Evolutionary conservation across 208 protist genomes (phyloP).

Genomic region (Phytomonas francai): DNA sequence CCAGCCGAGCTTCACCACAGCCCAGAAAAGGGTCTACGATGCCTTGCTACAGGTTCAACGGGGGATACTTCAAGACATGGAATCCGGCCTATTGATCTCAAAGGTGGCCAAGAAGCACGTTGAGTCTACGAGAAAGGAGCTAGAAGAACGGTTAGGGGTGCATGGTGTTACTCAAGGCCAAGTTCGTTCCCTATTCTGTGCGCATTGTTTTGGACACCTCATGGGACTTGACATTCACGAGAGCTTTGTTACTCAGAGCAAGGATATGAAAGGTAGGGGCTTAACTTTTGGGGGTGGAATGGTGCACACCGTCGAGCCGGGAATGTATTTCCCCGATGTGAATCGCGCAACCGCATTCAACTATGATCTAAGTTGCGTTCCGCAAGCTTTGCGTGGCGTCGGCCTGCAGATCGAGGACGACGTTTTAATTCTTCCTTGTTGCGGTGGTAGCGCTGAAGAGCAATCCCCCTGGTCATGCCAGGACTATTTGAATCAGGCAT

Average conservation of each 20-base stretch:
- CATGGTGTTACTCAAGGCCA: not conserved
- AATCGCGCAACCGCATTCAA: slow-evolving; percentile 12
- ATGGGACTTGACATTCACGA: slow-evolving; percentile 62
- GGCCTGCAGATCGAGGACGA: slow-evolving; percentile 58
- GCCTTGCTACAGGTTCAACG: slow-evolving; percentile 36
- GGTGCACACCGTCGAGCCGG: slow-evolving; percentile 66
- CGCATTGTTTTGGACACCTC: slow-evolving; percentile 46
- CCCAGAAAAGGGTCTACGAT: slow-evolving; percentile 20
- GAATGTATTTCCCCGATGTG: slow-evolving; percentile 36
- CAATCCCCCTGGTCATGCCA: not conserved
- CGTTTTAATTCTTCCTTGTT: slow-evolving; percentile 33
- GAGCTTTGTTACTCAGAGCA: slow-evolving; percentile 1
- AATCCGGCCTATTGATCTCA: slow-evolving; percentile 15
- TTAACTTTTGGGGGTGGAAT: slow-evolving; percentile 27
- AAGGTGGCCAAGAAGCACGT: slow-evolving; percentile 27
- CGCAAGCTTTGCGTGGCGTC: slow-evolving; percentile 17
- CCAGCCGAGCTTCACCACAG: slow-evolving; percentile 4
- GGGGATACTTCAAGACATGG: slow-evolving; percentile 19
- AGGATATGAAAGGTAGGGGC: not conserved
- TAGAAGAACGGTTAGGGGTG: slow-evolving; percentile 4
- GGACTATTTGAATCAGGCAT: not conserved
- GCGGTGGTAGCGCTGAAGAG: not conserved
- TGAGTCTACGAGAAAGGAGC: slow-evolving; percentile 15
- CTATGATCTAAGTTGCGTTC: slow-evolving; percentile 12
- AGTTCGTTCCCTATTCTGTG: slow-evolving; percentile 43